phyloP scores from a whole-genome alignment of 768 basidiomycete genomes.

The Xerocomus potaroensis region DNA sequence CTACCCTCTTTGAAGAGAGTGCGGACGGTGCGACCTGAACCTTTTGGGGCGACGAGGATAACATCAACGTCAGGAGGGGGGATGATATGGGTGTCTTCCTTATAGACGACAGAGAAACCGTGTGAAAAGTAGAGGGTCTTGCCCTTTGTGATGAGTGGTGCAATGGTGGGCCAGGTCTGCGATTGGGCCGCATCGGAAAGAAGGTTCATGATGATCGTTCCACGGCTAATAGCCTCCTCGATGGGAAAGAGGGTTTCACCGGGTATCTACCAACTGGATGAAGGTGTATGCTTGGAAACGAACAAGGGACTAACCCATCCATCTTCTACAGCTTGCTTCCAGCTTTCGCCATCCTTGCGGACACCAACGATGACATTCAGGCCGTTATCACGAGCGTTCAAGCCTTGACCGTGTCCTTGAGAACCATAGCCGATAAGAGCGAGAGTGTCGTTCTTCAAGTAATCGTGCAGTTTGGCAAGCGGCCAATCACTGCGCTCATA shows the following conservation, averaged over 20 bases:
- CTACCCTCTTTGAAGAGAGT: slow-evolving; percentile 99
- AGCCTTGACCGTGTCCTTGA: slow-evolving; percentile 96
- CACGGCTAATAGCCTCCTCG: slow-evolving; percentile 92
- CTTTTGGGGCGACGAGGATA: slow-evolving; percentile 98
- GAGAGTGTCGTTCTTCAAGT: slow-evolving; percentile 99
- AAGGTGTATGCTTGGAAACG: not conserved
- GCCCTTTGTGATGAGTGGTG: slow-evolving; percentile 96
- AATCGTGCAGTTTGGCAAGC: slow-evolving; percentile 94
- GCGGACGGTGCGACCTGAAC: slow-evolving; percentile 97
- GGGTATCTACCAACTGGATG: slow-evolving; percentile 55
- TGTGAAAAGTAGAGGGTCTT: slow-evolving; percentile 99
- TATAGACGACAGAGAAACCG: slow-evolving; percentile 98
- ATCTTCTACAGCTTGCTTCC: slow-evolving; percentile 92
- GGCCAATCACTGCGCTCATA: slow-evolving; percentile 99
- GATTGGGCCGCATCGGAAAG: slow-evolving; percentile 99
- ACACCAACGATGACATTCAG: slow-evolving; percentile 99
- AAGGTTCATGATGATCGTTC: slow-evolving; percentile 99
- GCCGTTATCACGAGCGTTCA: slow-evolving; percentile 99
- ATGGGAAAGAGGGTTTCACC: slow-evolving; percentile 98
- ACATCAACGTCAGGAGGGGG: slow-evolving; percentile 95
- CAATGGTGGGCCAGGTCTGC: slow-evolving; percentile 84
- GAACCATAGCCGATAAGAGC: slow-evolving; percentile 99
- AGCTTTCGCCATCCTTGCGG: slow-evolving; percentile 93
- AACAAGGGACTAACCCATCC: slow-evolving; percentile 70
- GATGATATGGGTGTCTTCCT: slow-evolving; percentile 92